phyloP scores from a whole-genome alignment of 192 early-diverging fungal species.

The Podochytrium sp. region DNA sequence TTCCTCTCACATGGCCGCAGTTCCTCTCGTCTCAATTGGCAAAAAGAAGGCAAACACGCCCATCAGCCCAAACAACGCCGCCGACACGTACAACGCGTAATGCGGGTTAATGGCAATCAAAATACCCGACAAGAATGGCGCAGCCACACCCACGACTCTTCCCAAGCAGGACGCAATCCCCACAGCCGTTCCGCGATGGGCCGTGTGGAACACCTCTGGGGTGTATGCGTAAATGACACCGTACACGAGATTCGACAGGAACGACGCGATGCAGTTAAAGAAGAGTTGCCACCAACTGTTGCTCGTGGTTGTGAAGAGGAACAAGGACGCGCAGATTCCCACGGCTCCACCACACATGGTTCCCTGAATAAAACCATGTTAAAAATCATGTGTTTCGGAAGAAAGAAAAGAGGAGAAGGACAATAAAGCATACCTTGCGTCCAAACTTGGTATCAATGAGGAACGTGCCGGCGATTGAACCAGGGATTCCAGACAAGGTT shows the following conservation, averaged over 20 bases:
- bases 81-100: slow-evolving; percentile 71
- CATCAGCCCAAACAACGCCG: slow-evolving; percentile 57
- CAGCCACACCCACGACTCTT: slow-evolving; percentile 74
- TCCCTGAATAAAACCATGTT: too few relatives aligned
- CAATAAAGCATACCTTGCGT: too few relatives aligned
- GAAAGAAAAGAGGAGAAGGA: too few relatives aligned
- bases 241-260: slow-evolving; percentile 62
- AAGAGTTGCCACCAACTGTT: slow-evolving; percentile 58
- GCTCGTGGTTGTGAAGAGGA: slow-evolving; percentile 67
- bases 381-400: too few relatives aligned
- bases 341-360: slow-evolving; percentile 81
- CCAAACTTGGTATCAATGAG: slow-evolving; percentile 76
- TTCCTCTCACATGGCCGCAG: background rate
- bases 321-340: slow-evolving; percentile 64
- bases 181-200: slow-evolving; percentile 73
- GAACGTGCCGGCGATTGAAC: slow-evolving; percentile 68
- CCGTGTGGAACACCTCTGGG: slow-evolving; percentile 75
- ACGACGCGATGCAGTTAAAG: slow-evolving; percentile 67
- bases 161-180: slow-evolving; percentile 79
- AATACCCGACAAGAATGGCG: slow-evolving; percentile 72
- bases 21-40: slow-evolving; percentile 70
- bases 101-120: slow-evolving; percentile 62
- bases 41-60: slow-evolving; percentile 68
- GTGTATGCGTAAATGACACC: slow-evolving; percentile 88
- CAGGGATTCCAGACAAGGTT: slow-evolving; percentile 77